Evolutionary conservation across 371 early-diverging fungal species (phyloP), one percentile per base, ranked within the genome.

Genomic region (Gilbertella persicaria): DNA sequence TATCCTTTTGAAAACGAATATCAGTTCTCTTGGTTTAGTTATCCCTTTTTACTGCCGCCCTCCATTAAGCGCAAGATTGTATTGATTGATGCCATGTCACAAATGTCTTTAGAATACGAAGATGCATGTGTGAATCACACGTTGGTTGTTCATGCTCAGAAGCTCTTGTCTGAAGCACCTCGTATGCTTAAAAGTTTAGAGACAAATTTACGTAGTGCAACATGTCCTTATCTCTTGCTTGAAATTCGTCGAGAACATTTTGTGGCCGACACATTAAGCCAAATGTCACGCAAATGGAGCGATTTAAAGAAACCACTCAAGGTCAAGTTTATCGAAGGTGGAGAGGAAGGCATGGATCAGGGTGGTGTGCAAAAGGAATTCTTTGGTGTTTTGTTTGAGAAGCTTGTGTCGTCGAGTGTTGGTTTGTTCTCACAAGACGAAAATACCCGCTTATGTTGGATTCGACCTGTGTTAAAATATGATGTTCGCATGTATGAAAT

Each of bases 331-430:
- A 66, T 90, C 8, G 85, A 82, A 7, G 86, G 90, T 37, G 94
- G 90, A 9, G 97, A 97, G 67, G 89, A 87, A 56, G 85, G 90
- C 71, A 91, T 87, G 50, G 98, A 98, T 69, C 95, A 90, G 47
- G 99, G 99, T 14, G 99, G 99, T 1, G 81, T 99, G 6, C 89
- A 93, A 51, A 96, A 97, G 58, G 99, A 99, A 51, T 97, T 94
- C 88, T 94, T 96, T 66, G 80, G 90, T 54, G 84, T 96, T 17
- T 76, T 97, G 9, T 84, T 94, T 43, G 88, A 96, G 20, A 92
- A 96, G 42, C 73, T 97, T 20, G 85, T 95, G 62, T 88, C 92
- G 60, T 84, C 89, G 8, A 77, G 90, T 44, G 86, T 88, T 60
- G 86, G 85, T 10, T 65, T 86, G 44, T 86, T 86, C 54, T 62